These are phyloP conservation scores for Dalechampia spathulata DNA, from an alignment of 441 rosid species.

Conservation along the genomic window DNA sequence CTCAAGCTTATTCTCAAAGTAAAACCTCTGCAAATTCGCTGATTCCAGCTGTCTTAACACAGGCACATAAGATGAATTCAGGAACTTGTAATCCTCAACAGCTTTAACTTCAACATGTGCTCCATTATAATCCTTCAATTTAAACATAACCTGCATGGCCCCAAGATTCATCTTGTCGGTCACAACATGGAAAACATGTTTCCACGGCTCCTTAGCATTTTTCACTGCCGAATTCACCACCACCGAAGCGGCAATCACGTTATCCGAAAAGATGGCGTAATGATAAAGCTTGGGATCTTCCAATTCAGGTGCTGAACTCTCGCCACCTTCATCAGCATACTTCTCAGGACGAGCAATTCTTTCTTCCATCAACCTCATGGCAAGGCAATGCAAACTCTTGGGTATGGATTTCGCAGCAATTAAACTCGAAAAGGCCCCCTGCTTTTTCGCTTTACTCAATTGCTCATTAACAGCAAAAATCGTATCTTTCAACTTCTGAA, in stretches of 20 bases:
- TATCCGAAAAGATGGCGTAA: conserved; percentile 85
- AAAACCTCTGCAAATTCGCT: conserved; percentile 80
- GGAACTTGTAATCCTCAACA: conserved; percentile 81
- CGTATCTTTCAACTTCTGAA: conserved; percentile 85
- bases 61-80: conserved; percentile 89
- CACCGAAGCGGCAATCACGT: conserved; percentile 79
- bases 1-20: conserved; percentile 92
- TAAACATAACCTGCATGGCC: conserved; percentile 98
- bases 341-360: conserved; percentile 77
- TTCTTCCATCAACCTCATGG: conserved; percentile 96
- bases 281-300: conserved; percentile 83
- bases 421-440: conserved; percentile 84
- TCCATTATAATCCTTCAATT: conserved; percentile 80
- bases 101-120: conserved; percentile 95
- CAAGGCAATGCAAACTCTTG: conserved; percentile 81
- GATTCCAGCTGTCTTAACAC: conserved; percentile 87
- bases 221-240: conserved; percentile 93
- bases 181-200: conserved; percentile 92
- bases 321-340: conserved; percentile 75
- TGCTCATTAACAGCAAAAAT: conserved; percentile 84
- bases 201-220: conserved; percentile 85
- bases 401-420: conserved; percentile 95
- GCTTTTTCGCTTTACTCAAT: conserved; percentile 79
- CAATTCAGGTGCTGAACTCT: conserved; percentile 41
- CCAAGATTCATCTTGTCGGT: conserved; percentile 96